These are phyloP conservation scores for Cucumis hystrix DNA, from an alignment of 306 rosid species.

Conservation along the genomic window DNA sequence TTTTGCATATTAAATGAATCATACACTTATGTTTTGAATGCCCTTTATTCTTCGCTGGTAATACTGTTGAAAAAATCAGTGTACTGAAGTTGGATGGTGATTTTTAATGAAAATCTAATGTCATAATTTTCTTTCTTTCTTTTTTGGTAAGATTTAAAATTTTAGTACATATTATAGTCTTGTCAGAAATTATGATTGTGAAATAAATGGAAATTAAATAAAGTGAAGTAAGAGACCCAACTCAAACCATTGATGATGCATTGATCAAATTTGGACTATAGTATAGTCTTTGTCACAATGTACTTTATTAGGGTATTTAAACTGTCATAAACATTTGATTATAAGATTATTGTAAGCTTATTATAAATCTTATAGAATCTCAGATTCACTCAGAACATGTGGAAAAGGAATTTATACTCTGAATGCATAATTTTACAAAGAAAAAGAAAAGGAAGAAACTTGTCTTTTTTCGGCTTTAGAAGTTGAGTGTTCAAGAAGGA, in stretches of 20 bases:
- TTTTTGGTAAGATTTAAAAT: not conserved
- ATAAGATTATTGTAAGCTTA: not conserved
- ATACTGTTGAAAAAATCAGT: not conserved
- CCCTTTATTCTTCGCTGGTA: not conserved
- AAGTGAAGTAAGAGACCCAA: not conserved
- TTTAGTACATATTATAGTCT: not conserved
- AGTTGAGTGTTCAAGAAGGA: conserved; percentile 5
- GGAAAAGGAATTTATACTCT: not conserved
- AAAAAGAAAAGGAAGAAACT: not conserved
- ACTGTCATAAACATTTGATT: not conserved
- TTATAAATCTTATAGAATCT: not conserved
- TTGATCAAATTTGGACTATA: not conserved
- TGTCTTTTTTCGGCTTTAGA: not conserved
- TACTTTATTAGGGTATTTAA: not conserved
- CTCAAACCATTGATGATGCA: not conserved
- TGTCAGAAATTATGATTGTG: not conserved
- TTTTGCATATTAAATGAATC: not conserved
- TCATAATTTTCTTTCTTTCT: not conserved
- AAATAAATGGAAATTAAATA: not conserved
- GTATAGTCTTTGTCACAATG: not conserved
- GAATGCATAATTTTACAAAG: not conserved
- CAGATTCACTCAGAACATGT: no score
- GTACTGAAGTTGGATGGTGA: not conserved
- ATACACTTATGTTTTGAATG: not conserved
- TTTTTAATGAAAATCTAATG: not conserved